Evolutionary conservation across 805 yeast species (phyloP), one percentile per base, ranked within the genome.

Genomic region (Phaffomyces antillensis): DNA sequence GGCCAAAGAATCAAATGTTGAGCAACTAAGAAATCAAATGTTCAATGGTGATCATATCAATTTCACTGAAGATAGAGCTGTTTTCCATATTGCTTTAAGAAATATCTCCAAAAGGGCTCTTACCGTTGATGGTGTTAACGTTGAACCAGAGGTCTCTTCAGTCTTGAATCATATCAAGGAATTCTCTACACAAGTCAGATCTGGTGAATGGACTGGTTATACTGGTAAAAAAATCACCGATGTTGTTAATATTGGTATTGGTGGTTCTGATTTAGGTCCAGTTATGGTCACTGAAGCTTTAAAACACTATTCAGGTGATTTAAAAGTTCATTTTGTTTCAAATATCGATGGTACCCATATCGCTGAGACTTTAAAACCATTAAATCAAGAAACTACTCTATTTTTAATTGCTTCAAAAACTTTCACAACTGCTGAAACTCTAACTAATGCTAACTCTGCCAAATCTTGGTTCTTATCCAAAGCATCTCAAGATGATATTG

Each of bases 221-320:
- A 83, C 97, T 56, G 98, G 98, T 57, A 88, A 89, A 77, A 70
- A 74, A 58, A 91, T 93, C 70, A 86, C 93, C 58, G 95, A 88
- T 61, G 81, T 93, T 46, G 98, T 93, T 61, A 93, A 93, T 77
- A 87, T 93, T 60, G 99, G 99, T 69, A 93, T 93, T 64, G 99
- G 99, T 65, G 99, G 99, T 58, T 89, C 97, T 26, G 99, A 93
- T 69, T 77, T 93, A 59, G 99, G 99, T 60, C 99, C 99, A 39
- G 98, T 93, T 44, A 93, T 93, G 99, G 98, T 93, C 59, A 88
- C 97, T 51, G 98, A 93, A 73, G 97, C 99, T 36, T 77, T 93
- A 64, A 93, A 91, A 75, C 83, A 86, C 55, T 93, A 91, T 69
- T 70, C 84, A 49, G 83, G 80, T 48, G 76, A 82, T 52, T 28